Percentiles rank a stretch among this genome's conserved stretches.
Conservation (phyloP, 495 filamentous ascomycete genomes). For the Xeromyces bisporus region DNA sequence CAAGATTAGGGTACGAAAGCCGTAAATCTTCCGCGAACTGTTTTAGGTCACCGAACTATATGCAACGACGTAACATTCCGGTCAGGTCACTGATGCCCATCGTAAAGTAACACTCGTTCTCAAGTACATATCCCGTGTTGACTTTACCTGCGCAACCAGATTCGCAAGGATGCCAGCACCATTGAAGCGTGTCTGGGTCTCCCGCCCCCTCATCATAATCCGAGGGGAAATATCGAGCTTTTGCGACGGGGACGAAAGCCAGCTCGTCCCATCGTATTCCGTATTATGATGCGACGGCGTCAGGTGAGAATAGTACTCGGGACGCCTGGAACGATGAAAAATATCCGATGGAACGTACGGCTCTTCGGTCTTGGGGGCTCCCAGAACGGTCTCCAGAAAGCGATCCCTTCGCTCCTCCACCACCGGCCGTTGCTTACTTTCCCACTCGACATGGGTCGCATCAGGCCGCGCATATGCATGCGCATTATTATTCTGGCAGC, state of each 20-base stretch:
- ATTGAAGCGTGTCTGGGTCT: conserved; percentile 27
- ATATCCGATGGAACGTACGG: conserved; percentile 11
- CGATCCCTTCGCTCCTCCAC: conserved; percentile 14
- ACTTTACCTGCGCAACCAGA: conserved; percentile 23
- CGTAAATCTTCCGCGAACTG: conserved; percentile 27
- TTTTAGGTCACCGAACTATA: conserved; percentile 25
- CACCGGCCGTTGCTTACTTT: neutral
- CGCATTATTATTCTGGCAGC: conserved; percentile 11
- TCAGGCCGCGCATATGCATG: neutral
- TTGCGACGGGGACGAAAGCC: conserved; percentile 17
- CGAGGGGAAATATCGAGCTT: conserved; percentile 23
- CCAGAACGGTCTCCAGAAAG: conserved; percentile 29
- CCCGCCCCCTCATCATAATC: conserved; percentile 28
- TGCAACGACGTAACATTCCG: neutral
- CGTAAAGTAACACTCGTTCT: neutral
- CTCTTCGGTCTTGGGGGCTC: conserved; percentile 26
- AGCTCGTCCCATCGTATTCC: conserved; percentile 7
- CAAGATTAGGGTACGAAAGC: conserved; percentile 20
- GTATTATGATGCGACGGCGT: conserved; percentile 4
- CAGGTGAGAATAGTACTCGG: conserved; percentile 9
- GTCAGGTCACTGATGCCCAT: neutral
- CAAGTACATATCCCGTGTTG: neutral
- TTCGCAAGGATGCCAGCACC: conserved; percentile 29
- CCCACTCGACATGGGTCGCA: neutral
- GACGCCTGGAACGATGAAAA: conserved; percentile 14